Conservation (phyloP, 208 protist species). For the Leishmania amazonensis region DNA sequence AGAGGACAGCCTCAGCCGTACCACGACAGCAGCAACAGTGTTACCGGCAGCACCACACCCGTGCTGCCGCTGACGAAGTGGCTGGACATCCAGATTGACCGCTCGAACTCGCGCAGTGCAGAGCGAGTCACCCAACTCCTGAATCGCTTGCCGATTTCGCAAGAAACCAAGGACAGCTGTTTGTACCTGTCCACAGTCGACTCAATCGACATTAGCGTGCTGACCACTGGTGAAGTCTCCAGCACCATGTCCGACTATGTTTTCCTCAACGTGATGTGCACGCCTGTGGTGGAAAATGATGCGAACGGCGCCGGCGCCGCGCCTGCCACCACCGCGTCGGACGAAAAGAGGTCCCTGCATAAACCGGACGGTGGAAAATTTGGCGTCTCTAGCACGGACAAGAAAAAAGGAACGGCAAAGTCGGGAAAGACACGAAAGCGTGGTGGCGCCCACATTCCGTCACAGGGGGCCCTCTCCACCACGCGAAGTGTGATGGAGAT, state of each 20-base stretch:
- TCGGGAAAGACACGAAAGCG: conserved; percentile 6
- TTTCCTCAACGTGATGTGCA: conserved; percentile 79
- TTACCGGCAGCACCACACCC: not conserved
- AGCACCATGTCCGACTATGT: conserved; percentile 60
- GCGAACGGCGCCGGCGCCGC: not conserved
- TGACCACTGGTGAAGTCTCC: conserved; percentile 11
- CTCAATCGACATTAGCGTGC: conserved; percentile 34
- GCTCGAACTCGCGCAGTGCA: conserved; percentile 27
- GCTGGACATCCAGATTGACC: conserved; percentile 79
- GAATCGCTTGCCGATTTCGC: conserved; percentile 59
- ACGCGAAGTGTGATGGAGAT: conserved; percentile 73
- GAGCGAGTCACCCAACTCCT: conserved; percentile 51
- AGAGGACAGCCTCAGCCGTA: not conserved
- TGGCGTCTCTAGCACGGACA: not conserved
- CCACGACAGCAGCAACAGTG: not conserved
- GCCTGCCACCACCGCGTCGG: not conserved
- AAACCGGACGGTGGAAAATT: not conserved
- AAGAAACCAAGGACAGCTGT: conserved; percentile 67
- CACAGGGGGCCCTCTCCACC: not conserved
- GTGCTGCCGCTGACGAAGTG: conserved; percentile 57
- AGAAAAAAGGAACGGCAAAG: not conserved
- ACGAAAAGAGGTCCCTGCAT: conserved; percentile 1
- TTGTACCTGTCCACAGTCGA: conserved; percentile 68
- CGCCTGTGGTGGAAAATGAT: conserved; percentile 38
- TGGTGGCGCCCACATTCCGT: not conserved